These are phyloP conservation scores for Fusarium transvaalense DNA, from an alignment of 2,329 filamentous ascomycete genomes.

Conservation along the genomic window DNA sequence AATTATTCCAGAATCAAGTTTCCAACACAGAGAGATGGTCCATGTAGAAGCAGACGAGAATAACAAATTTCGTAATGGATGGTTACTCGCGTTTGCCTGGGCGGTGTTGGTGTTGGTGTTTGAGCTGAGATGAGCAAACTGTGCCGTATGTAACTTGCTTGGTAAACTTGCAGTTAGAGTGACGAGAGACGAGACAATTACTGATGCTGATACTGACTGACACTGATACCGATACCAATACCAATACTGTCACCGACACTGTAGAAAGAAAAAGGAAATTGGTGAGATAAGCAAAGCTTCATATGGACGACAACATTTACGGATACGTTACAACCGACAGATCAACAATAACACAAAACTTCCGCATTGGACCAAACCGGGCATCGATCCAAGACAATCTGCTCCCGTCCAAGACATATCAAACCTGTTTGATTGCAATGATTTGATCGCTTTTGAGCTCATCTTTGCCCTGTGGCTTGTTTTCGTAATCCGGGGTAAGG, in stretches of 20 bases:
- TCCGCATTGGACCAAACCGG: conserved; percentile 22
- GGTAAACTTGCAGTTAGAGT: conserved; percentile 14
- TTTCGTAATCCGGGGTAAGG: conserved; percentile 39
- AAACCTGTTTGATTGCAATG: conserved; percentile 26
- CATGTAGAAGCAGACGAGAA: conserved; percentile 2
- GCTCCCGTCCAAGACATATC: conserved; percentile 36
- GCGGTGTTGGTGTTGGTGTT: neutral
- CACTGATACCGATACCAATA: neutral
- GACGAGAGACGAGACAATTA: conserved; percentile 13
- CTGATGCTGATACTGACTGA: neutral
- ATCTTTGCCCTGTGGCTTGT: conserved; percentile 22
- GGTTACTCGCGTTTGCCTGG: conserved; percentile 21
- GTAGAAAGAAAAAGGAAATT: conserved; percentile 13
- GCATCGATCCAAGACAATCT: conserved; percentile 32
- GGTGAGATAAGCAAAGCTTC: conserved; percentile 38
- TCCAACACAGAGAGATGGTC: neutral
- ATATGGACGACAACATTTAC: conserved; percentile 24
- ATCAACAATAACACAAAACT: conserved; percentile 16
- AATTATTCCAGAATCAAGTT: conserved; percentile 28
- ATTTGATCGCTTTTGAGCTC: conserved; percentile 25
- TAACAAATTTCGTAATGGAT: conserved; percentile 29
- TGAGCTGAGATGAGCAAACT: conserved; percentile 18
- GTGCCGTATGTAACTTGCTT: conserved; percentile 19
- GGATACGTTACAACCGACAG: conserved; percentile 23
- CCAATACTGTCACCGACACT: neutral